Conservation (phyloP, 352 stramenopile species). For the Pythium guiyangense region DNA sequence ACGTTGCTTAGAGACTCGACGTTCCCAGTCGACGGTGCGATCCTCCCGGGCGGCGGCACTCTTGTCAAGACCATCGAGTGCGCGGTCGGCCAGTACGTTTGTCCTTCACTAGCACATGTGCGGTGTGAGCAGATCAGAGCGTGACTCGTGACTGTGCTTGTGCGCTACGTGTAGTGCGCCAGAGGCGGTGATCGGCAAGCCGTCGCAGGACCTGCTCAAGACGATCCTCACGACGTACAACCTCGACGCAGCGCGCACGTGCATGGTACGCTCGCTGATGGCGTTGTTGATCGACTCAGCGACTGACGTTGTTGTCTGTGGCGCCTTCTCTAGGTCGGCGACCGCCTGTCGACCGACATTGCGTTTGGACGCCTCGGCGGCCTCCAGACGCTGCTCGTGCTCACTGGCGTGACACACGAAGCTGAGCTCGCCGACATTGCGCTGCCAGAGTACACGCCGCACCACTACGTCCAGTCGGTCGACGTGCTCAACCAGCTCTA, state of each 20-base stretch:
- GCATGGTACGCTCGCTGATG: conserved; percentile 64
- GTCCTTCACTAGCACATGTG: no score
- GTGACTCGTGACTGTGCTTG: no score
- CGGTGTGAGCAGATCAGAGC: no score
- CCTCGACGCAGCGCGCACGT: conserved; percentile 63
- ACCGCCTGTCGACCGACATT: conserved; percentile 80
- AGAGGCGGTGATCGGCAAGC: conserved; percentile 76
- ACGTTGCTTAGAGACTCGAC: conserved; percentile 45
- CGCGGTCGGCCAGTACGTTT: conserved; percentile 60
- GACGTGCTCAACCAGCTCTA: conserved; percentile 70
- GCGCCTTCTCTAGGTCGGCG: conserved; percentile 47
- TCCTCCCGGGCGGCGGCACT: conserved; percentile 66
- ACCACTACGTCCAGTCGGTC: conserved; percentile 69
- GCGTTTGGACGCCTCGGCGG: conserved; percentile 72
- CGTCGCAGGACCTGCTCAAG: conserved; percentile 76
- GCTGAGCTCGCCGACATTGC: conserved; percentile 49
- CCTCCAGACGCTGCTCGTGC: conserved; percentile 68
- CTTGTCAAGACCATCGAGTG: conserved; percentile 68
- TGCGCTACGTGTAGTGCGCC: no score
- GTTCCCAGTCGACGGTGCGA: conserved; percentile 66
- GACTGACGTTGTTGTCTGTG: background rate
- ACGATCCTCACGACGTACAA: conserved; percentile 75
- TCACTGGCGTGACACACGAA: conserved; percentile 64
- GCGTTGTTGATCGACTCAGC: no score
- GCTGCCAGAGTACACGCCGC: conserved; percentile 45